Percentiles rank a stretch among this genome's conserved stretches.
These are phyloP conservation scores for Venturia asperata DNA, from an alignment of 2,329 filamentous ascomycete species.

Conservation along the genomic window DNA sequence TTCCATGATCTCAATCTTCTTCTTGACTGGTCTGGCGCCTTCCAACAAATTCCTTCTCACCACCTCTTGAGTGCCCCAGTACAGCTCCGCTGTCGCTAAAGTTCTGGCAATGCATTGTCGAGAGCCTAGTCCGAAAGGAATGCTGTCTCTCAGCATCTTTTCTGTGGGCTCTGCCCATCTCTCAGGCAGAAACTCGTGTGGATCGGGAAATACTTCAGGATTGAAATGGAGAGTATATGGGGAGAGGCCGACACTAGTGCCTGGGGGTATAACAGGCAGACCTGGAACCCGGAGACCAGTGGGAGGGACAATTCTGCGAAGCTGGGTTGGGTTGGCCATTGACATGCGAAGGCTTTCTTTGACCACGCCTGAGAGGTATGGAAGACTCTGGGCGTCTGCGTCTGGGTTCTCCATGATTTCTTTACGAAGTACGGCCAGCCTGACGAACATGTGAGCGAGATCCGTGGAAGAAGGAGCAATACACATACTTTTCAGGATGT, in stretches of 20 bases:
- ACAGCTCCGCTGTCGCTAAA: slow-evolving; percentile 41
- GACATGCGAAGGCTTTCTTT: slow-evolving; percentile 45
- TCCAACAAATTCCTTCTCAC: slow-evolving; percentile 39
- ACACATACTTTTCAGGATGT: slow-evolving; percentile 35
- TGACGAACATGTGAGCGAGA: neutral
- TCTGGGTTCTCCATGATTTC: slow-evolving; percentile 17
- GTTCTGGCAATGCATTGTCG: slow-evolving; percentile 47
- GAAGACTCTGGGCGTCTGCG: slow-evolving; percentile 32
- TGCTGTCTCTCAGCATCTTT: slow-evolving; percentile 38
- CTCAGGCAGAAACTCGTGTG: slow-evolving; percentile 41
- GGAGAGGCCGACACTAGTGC: slow-evolving; percentile 41
- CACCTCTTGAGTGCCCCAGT: slow-evolving; percentile 37
- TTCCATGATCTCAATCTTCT: slow-evolving; percentile 45
- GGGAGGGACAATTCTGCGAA: slow-evolving; percentile 40
- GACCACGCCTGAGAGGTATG: slow-evolving; percentile 44
- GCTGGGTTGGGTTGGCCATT: slow-evolving; percentile 46
- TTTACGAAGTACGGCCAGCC: neutral
- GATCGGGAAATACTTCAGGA: slow-evolving; percentile 37
- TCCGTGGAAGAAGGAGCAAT: neutral
- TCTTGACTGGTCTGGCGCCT: slow-evolving; percentile 36
- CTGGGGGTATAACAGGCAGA: slow-evolving; percentile 35
- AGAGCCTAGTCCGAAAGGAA: slow-evolving; percentile 45
- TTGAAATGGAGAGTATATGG: slow-evolving; percentile 44
- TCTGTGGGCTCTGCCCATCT: slow-evolving; percentile 39
- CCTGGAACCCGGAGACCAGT: slow-evolving; percentile 31